phyloP scores from a whole-genome alignment of 1,284 basidiomycete genomes.

The Phellopilus nigrolimitatus region DNA sequence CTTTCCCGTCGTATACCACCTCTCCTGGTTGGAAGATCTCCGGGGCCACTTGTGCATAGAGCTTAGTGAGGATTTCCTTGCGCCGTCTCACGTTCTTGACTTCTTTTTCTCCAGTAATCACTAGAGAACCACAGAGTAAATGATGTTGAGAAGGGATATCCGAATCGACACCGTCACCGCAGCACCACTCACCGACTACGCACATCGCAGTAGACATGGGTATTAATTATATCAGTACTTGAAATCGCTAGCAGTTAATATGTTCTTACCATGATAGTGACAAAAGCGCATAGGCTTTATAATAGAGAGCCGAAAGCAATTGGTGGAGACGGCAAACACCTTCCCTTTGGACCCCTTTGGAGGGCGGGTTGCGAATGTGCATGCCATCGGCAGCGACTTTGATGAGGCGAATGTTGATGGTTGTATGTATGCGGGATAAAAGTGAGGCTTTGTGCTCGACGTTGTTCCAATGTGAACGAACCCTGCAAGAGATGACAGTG shows the following conservation, averaged over 20 bases:
- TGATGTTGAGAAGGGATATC: too few species aligned
- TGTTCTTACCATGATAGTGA: slow-evolving; percentile 17
- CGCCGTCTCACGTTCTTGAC: slow-evolving; percentile 2
- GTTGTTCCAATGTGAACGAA: too few species aligned
- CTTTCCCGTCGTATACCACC: slow-evolving; percentile 13
- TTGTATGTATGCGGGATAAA: too few species aligned
- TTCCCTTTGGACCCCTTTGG: not conserved
- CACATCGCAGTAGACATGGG: not conserved
- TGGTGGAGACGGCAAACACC: not conserved
- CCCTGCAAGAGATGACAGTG: not conserved
- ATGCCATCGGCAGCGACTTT: not conserved
- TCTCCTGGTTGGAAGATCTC: slow-evolving; percentile 2
- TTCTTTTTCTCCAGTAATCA: not conserved
- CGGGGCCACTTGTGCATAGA: slow-evolving; percentile 1
- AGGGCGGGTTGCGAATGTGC: slow-evolving; percentile 6
- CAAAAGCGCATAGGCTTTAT: not conserved
- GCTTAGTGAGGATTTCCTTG: slow-evolving; percentile 10
- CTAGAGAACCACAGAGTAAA: too few species aligned
- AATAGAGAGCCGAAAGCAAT: slow-evolving; percentile 11
- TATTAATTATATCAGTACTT: not conserved
- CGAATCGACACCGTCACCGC: not conserved
- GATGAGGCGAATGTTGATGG: not conserved
- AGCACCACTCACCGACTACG: slow-evolving; percentile 1
- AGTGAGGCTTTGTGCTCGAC: too few species aligned
- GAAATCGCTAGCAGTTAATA: too few species aligned